Evolutionary conservation across 768 basidiomycete species (phyloP), one percentile per base, ranked within the genome.

Genomic region (Kwoniella mangroviensis): DNA sequence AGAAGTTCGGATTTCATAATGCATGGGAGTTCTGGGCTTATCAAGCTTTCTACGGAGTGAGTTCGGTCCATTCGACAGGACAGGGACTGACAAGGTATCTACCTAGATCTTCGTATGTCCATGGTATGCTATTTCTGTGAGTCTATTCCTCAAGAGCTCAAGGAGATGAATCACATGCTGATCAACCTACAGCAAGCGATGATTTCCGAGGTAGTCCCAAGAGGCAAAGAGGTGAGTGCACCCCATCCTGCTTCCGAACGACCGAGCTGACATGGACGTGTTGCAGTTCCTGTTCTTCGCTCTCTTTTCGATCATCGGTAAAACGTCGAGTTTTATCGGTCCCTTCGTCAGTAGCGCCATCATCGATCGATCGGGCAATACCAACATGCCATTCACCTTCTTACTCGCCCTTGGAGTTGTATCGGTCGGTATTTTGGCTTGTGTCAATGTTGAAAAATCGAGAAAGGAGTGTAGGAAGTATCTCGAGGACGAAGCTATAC

Each of bases 11-110:
- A 13, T 92, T 92, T 84, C 91, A 93, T 81, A 89, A 92, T 76
- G 87, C 89, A 69, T 92, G 91, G 91, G 91, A 92, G 80, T 94
- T 94, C 83, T 95, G 92, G 91, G 74, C 59, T 84, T 77, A 66
- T 17, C 52, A 54, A 63, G 73, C 74, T 7, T 73, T 69, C 56
- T 75, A 71, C 28, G 68, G 70, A 28, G 65, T 63, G 52, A 53
- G 61, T 52, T 21, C 11, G 17, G 24, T 40, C 42, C 21, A 58
- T 59, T 21, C n/a, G 40, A 19, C 26, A 9, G n/a, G 17, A 24
- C 24, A 10, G 2, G 5, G 17, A n/a, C 5, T 56, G 3, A 34
- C 53, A 26, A 9, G 64, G n/a, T 42, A 41, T 6, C 19, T 26
- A 19, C 24, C 45, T 40, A 13, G 72, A 71, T 24, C 69, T 90